Percentiles rank a stretch among this genome's conserved stretches.
Conservation (phyloP, 306 rosid species). For the Sicyos baderoa region DNA sequence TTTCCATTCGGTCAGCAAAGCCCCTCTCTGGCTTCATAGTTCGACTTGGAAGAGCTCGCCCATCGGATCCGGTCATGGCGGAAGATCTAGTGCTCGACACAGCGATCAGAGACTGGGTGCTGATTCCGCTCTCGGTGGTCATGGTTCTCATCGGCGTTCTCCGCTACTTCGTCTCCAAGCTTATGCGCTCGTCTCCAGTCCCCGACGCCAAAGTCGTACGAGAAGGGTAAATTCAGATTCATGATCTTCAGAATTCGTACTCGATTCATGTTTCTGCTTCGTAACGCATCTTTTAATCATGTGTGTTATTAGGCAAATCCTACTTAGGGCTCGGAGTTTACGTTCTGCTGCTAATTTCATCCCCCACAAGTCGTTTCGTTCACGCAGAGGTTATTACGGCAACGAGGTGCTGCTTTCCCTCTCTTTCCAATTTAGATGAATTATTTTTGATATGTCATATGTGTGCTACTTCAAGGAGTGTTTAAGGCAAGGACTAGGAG, state of each 20-base stretch:
- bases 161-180: slow-evolving; percentile 90
- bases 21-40: background rate
- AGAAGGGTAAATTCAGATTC: slow-evolving; percentile 54
- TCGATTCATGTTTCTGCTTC: background rate
- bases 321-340: slow-evolving; percentile 87
- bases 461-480: too few species aligned
- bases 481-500: too few species aligned
- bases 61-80: slow-evolving; percentile 49
- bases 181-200: slow-evolving; percentile 73
- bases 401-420: slow-evolving; percentile 54
- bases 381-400: slow-evolving; percentile 66
- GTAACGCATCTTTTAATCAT: slow-evolving; percentile 16
- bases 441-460: too few species aligned
- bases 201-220: slow-evolving; percentile 83
- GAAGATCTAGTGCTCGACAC: slow-evolving; percentile 96
- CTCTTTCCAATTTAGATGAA: background rate
- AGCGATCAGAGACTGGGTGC: slow-evolving; percentile 97
- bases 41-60: slow-evolving; percentile 8
- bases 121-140: slow-evolving; percentile 93
- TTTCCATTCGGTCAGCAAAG: background rate
- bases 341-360: slow-evolving; percentile 78
- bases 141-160: slow-evolving; percentile 98
- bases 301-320: slow-evolving; percentile 63
- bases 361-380: slow-evolving; percentile 78
- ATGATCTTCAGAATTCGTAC: background rate